These are phyloP conservation scores for Rhizopogon roseolus DNA, from an alignment of 768 basidiomycete genomes.

Conservation along the genomic window DNA sequence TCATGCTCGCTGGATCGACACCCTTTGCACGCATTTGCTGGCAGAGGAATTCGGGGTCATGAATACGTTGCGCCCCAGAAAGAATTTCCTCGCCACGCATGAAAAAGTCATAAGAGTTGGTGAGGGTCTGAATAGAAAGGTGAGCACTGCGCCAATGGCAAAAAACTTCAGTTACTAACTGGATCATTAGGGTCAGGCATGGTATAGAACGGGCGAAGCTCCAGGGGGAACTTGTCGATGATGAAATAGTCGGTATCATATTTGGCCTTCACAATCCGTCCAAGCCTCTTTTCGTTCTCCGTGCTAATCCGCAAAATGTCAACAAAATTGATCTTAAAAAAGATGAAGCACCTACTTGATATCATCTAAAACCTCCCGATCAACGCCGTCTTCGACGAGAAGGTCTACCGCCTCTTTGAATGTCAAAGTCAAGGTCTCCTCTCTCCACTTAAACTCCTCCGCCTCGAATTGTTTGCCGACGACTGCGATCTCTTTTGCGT, in stretches of 20 bases:
- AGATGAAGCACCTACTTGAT: constrained; percentile 62
- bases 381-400: constrained; percentile 81
- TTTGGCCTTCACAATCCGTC: constrained; percentile 84
- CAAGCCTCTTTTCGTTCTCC: constrained; percentile 91
- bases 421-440: constrained; percentile 80
- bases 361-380: constrained; percentile 77
- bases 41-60: constrained; percentile 77
- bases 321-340: not conserved
- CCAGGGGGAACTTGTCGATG: constrained; percentile 97
- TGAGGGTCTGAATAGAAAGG: constrained; percentile 54
- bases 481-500: constrained; percentile 75
- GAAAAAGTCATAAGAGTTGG: constrained; percentile 99
- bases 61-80: constrained; percentile 96
- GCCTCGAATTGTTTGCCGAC: constrained; percentile 88
- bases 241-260: constrained; percentile 99
- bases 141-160: constrained; percentile 2
- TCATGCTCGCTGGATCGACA: constrained; percentile 90
- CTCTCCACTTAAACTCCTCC: constrained; percentile 93
- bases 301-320: constrained; percentile 52
- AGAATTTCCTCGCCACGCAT: constrained; percentile 99
- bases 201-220: constrained; percentile 96
- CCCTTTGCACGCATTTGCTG: constrained; percentile 85
- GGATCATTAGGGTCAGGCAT: constrained; percentile 95
- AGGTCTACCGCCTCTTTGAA: constrained; percentile 88
- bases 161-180: constrained; percentile 37